phyloP scores from a whole-genome alignment of 208 protist genomes.

The Trypanosoma theileri region DNA sequence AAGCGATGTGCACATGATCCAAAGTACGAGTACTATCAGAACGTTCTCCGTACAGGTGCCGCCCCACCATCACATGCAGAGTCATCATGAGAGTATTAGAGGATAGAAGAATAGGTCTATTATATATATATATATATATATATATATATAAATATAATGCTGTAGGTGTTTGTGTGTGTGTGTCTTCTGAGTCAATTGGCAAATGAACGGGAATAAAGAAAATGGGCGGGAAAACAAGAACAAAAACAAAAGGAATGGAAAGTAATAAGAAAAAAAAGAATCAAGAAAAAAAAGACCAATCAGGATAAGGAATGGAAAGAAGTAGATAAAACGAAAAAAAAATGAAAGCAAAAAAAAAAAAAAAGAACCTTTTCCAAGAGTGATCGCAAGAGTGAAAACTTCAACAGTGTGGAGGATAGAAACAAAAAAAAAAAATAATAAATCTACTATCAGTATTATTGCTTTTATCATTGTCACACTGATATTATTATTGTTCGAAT shows the following conservation, averaged over 20 bases:
- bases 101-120: too few relatives aligned
- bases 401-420: too few relatives aligned
- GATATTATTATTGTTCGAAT: too few relatives aligned
- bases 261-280: not conserved
- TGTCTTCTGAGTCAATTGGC: not conserved
- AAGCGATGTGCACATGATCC: conserved; percentile 69
- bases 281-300: not conserved
- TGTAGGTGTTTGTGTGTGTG: too few relatives aligned
- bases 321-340: not conserved
- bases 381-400: too few relatives aligned
- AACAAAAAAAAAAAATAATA: too few relatives aligned
- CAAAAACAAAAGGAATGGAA: not conserved
- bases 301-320: not conserved
- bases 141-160: too few relatives aligned
- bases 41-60: conserved; percentile 49
- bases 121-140: not conserved
- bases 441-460: too few relatives aligned
- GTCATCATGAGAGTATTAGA: not conserved
- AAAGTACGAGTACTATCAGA: conserved; percentile 93
- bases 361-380: too few relatives aligned
- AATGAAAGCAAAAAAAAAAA: not conserved
- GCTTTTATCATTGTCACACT: too few relatives aligned
- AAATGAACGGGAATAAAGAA: not conserved
- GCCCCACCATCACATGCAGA: conserved; percentile 4
- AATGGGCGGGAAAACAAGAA: not conserved